Evolutionary conservation across 1,284 basidiomycete species (phyloP).

Genomic region (Leccinum angustisporum): DNA sequence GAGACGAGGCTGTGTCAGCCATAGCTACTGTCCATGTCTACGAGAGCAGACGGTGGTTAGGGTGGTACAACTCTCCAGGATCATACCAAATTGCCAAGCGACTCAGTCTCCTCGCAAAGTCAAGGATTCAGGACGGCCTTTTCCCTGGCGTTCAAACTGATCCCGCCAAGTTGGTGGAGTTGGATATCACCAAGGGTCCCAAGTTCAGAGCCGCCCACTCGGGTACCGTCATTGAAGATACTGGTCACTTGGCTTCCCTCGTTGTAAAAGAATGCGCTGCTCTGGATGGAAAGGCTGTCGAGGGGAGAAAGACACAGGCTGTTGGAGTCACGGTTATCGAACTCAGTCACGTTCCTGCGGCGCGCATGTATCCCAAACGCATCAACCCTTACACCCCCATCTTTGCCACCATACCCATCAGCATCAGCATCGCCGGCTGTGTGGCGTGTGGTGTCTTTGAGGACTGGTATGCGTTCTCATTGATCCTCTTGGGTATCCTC

Average conservation of each 20-base stretch:
- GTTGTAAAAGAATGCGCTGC: slow-evolving; percentile 23
- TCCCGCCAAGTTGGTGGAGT: no score
- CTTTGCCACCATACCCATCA: slow-evolving; percentile 31
- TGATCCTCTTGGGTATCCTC: slow-evolving; percentile 36
- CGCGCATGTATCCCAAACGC: slow-evolving; percentile 20
- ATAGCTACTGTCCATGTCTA: slow-evolving; percentile 38
- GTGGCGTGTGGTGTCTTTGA: slow-evolving; percentile 20
- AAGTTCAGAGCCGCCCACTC: slow-evolving; percentile 29
- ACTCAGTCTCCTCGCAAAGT: slow-evolving; percentile 29
- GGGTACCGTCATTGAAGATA: slow-evolving; percentile 29
- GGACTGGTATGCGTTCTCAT: slow-evolving; percentile 32
- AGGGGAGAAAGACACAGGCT: slow-evolving; percentile 27
- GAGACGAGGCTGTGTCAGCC: slow-evolving; percentile 36
- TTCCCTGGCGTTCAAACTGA: slow-evolving; percentile 33
- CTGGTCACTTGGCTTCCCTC: slow-evolving; percentile 28
- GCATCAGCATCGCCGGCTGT: slow-evolving; percentile 27
- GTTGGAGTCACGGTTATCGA: slow-evolving; percentile 29
- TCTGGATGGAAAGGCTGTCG: slow-evolving; percentile 11
- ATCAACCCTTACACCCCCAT: slow-evolving; percentile 23
- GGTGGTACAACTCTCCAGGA: slow-evolving; percentile 40
- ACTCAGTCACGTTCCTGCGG: slow-evolving; percentile 17
- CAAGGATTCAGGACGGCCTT: slow-evolving; percentile 31
- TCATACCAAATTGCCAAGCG: slow-evolving; percentile 35
- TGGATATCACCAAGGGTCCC: slow-evolving; percentile 29
- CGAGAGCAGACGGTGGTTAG: slow-evolving; percentile 29